These are phyloP conservation scores for Uronychia setigera DNA, from an alignment of 73 alveolate species.

Conservation along the genomic window DNA sequence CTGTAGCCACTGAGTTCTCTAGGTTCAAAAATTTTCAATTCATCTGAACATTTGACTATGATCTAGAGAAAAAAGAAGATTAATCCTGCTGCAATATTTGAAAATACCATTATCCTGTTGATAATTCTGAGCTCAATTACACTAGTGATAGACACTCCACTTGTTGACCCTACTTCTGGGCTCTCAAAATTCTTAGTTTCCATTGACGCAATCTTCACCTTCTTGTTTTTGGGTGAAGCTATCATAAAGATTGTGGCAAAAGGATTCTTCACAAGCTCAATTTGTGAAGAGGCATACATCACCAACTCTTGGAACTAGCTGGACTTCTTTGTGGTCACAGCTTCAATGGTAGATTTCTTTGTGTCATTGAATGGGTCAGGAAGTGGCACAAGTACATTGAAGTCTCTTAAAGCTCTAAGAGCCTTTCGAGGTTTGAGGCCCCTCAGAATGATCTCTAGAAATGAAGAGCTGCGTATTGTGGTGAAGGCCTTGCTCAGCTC, in stretches of 20 bases:
- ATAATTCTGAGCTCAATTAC: not conserved
- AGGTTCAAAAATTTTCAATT: too few relatives aligned
- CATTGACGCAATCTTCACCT: conserved; percentile 8
- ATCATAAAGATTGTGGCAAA: conserved; percentile 10
- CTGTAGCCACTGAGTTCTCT: too few relatives aligned
- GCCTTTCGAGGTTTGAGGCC: conserved; percentile 61
- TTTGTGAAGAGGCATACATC: conserved; percentile 6
- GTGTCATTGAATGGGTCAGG: not conserved
- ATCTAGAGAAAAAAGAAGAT: too few relatives aligned
- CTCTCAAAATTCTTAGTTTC: not conserved
- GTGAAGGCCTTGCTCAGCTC: conserved; percentile 47
- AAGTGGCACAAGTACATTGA: conserved; percentile 1
- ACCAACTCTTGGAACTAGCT: conserved; percentile 16
- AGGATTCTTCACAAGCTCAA: conserved; percentile 10
- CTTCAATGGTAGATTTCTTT: not conserved
- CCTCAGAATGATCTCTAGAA: conserved; percentile 34
- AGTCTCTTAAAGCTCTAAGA: conserved; percentile 55
- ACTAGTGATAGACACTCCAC: conserved; percentile 9
- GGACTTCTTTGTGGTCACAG: conserved; percentile 33
- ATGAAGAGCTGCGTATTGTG: conserved; percentile 41
- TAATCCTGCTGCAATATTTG: conserved; percentile 26
- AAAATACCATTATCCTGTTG: conserved; percentile 10
- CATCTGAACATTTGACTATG: too few relatives aligned
- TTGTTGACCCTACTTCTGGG: conserved; percentile 12
- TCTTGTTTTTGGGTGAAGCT: conserved; percentile 21